A percentile compares a stretch with the other conserved stretches of the same genome.
Evolutionary conservation across 257 asterid species (phyloP).

Genomic region (Solanum clarkiae): DNA sequence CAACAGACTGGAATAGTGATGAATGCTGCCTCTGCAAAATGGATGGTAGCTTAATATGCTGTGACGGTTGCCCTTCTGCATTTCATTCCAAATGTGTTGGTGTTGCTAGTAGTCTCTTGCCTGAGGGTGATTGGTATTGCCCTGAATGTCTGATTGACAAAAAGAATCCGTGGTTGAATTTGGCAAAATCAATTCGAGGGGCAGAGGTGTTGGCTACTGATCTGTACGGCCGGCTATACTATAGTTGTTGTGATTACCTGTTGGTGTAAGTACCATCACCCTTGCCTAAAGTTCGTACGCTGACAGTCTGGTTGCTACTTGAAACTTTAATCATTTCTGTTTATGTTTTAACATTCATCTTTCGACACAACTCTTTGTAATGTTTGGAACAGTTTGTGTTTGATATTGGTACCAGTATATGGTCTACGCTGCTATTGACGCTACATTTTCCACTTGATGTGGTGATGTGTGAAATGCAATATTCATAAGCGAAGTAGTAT

Average conservation of each 20-base stretch:
- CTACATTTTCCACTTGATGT: neutral
- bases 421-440: neutral
- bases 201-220: conserved; percentile 73
- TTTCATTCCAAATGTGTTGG: conserved; percentile 94
- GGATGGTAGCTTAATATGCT: conserved; percentile 94
- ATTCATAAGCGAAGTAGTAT: neutral
- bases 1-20: conserved; percentile 70
- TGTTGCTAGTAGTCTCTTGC: conserved; percentile 65
- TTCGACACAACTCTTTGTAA: neutral
- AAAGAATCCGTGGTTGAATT: conserved; percentile 53
- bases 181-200: conserved; percentile 59
- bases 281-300: neutral
- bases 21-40: conserved; percentile 94
- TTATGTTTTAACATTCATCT: neutral
- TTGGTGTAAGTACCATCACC: conserved; percentile 68
- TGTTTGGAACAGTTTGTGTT: neutral
- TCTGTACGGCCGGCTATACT: conserved; percentile 58
- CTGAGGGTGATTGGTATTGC: conserved; percentile 98
- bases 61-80: conserved; percentile 99
- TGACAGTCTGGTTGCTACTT: neutral
- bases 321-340: neutral
- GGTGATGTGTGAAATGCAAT: neutral
- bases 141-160: conserved; percentile 79
- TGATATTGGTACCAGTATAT: neutral
- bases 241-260: conserved; percentile 79